Evolutionary conservation across 1,139 yeast species (phyloP).

Genomic region (Candida anutae): DNA sequence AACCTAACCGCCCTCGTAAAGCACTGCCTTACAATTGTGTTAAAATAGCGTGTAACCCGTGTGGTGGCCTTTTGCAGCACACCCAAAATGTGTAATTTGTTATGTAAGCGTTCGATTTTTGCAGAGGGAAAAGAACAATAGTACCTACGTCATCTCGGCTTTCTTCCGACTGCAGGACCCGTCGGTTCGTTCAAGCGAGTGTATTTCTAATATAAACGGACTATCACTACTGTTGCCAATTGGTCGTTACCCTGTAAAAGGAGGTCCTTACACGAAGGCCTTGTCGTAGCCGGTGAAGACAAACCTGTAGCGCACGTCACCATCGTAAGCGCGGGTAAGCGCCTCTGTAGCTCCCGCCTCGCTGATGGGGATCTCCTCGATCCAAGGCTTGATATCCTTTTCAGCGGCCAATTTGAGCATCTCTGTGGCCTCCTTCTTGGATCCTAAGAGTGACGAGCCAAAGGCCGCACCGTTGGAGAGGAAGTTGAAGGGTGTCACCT

Average conservation of each 20-base stretch:
- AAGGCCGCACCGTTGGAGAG: conserved; percentile 22
- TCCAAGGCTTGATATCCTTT: conserved; percentile 32
- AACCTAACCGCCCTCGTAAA: no score
- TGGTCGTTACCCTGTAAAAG: neutral
- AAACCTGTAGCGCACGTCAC: conserved; percentile 17
- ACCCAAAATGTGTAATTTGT: no score
- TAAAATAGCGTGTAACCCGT: no score
- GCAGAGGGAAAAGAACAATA: no score
- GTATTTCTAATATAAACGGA: neutral
- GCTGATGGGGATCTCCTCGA: conserved; percentile 33
- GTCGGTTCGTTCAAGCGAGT: neutral
- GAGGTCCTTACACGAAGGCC: conserved; percentile 4
- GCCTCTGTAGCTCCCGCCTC: conserved; percentile 23
- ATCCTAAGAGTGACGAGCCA: conserved; percentile 29
- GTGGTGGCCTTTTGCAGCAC: no score
- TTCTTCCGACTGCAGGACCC: neutral
- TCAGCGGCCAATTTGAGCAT: conserved; percentile 36
- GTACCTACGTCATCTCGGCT: no score
- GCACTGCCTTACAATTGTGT: no score
- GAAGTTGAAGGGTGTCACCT: conserved; percentile 21
- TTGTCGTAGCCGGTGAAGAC: conserved; percentile 8
- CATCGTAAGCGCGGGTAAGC: conserved; percentile 21
- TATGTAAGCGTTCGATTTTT: no score
- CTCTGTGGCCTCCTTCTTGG: conserved; percentile 25
- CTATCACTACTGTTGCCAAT: neutral